These are phyloP conservation scores for Amanita pseudoporphyria DNA, from an alignment of 768 basidiomycete species.

Conservation along the genomic window DNA sequence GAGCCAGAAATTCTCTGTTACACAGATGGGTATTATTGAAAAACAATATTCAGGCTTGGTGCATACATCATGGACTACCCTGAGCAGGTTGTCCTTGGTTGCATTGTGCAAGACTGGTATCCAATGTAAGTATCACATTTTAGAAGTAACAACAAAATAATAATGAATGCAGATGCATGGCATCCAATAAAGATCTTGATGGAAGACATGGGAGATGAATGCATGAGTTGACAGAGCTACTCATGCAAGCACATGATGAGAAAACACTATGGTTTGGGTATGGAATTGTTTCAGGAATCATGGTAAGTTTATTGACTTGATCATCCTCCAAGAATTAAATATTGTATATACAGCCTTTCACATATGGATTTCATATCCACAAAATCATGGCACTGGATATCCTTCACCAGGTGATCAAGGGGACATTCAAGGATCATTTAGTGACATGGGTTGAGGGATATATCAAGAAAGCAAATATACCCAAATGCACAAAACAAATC, in stretches of 20 bases:
- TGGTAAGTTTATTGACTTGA: conserved; percentile 16
- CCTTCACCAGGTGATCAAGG: conserved; percentile 27
- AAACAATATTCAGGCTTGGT: too few species aligned
- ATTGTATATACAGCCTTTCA: conserved; percentile 1
- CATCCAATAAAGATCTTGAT: neutral
- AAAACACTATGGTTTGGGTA: conserved; percentile 21
- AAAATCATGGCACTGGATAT: conserved; percentile 29
- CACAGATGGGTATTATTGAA: too few species aligned
- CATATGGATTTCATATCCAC: too few species aligned
- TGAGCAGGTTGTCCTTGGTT: too few species aligned
- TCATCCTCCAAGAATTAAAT: conserved; percentile 4
- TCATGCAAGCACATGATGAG: conserved; percentile 14
- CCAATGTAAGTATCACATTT: neutral
- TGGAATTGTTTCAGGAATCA: conserved; percentile 21
- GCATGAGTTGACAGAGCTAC: conserved; percentile 5
- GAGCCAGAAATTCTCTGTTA: too few species aligned
- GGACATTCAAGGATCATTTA: too few species aligned
- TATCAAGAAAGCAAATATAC: neutral
- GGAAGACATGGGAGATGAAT: neutral
- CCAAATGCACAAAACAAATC: conserved; percentile 11
- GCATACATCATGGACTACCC: too few species aligned
- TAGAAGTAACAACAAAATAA: neutral
- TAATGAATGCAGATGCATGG: neutral
- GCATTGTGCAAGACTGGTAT: neutral
- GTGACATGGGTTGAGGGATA: conserved; percentile 23